phyloP scores from a whole-genome alignment of 352 stramenopile genomes.

The Phytopythium sindhum region DNA sequence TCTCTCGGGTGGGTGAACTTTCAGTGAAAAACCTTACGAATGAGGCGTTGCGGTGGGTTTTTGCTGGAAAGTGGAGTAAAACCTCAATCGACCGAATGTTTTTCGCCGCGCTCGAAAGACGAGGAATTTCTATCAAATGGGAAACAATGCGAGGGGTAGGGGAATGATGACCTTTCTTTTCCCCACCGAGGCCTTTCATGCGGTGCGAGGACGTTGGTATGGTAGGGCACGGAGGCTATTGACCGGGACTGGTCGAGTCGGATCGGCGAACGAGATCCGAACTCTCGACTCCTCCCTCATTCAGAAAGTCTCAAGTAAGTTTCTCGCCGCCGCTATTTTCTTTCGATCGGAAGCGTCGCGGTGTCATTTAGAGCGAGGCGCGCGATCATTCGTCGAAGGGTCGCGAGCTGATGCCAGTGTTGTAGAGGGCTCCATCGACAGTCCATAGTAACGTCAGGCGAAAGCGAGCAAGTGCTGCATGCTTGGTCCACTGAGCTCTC shows the following conservation, averaged over 20 bases:
- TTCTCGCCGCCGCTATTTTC: too few species aligned
- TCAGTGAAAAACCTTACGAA: background rate
- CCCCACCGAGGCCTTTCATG: background rate
- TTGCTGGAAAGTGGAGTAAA: background rate
- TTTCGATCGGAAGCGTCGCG: background rate
- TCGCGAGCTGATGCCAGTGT: background rate
- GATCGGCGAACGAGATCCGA: background rate
- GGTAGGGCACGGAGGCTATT: background rate
- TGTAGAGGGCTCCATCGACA: background rate
- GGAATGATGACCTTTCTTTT: background rate
- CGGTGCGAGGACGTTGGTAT: background rate
- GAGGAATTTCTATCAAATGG: background rate
- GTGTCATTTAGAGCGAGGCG: background rate
- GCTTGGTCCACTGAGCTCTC: too few species aligned
- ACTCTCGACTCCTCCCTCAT: background rate
- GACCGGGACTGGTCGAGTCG: background rate
- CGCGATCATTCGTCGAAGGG: slow-evolving; percentile 1
- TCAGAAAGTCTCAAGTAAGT: background rate
- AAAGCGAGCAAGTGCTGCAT: background rate
- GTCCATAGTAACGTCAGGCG: background rate
- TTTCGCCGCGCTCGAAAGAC: background rate
- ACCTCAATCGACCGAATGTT: slow-evolving; percentile 3
- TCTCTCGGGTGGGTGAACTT: background rate
- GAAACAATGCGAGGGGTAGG: background rate
- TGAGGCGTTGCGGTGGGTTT: background rate